These are phyloP conservation scores for Achaetomiella virescens DNA, from an alignment of 495 filamentous ascomycete genomes.

Conservation along the genomic window DNA sequence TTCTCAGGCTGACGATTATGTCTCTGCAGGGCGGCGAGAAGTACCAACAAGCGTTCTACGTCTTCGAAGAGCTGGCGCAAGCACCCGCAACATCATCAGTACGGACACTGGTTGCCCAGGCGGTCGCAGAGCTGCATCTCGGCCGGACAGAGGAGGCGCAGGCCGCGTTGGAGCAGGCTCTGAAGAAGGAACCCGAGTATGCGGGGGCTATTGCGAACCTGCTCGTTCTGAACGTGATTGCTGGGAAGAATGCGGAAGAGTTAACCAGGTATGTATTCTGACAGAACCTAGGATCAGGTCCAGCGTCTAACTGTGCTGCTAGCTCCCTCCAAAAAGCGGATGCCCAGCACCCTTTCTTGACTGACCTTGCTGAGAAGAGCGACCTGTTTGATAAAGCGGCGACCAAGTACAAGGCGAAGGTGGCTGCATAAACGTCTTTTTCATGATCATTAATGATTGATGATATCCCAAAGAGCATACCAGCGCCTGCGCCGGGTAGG, in stretches of 20 bases:
- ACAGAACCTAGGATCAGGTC: not conserved
- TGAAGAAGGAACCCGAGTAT: conserved; percentile 65
- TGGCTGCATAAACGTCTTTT: conserved; percentile 43
- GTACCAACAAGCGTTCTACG: conserved; percentile 96
- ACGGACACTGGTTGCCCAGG: conserved; percentile 73
- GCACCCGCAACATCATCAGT: conserved; percentile 64
- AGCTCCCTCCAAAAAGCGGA: conserved; percentile 54
- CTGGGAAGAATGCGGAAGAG: conserved; percentile 61
- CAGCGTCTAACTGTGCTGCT: conserved; percentile 3
- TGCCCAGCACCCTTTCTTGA: conserved; percentile 59
- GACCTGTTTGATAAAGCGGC: conserved; percentile 74
- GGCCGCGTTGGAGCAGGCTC: conserved; percentile 70
- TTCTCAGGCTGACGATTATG: not conserved
- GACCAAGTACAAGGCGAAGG: conserved; percentile 68
- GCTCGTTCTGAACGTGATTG: conserved; percentile 69
- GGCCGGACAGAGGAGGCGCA: conserved; percentile 86
- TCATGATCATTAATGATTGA: conserved; percentile 11
- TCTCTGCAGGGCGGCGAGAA: conserved; percentile 76
- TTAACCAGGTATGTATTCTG: conserved; percentile 45
- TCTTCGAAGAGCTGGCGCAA: conserved; percentile 94
- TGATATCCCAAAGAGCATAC: conserved; percentile 21
- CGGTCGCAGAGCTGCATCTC: conserved; percentile 85
- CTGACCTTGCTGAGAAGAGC: conserved; percentile 69
- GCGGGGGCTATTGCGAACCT: conserved; percentile 72
- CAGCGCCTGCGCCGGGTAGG: not conserved